A percentile compares a stretch with the other conserved stretches of the same genome.
These are phyloP conservation scores for Triticum turgidum DNA, from an alignment of 176 grass and related monocot genomes.

Conservation along the genomic window DNA sequence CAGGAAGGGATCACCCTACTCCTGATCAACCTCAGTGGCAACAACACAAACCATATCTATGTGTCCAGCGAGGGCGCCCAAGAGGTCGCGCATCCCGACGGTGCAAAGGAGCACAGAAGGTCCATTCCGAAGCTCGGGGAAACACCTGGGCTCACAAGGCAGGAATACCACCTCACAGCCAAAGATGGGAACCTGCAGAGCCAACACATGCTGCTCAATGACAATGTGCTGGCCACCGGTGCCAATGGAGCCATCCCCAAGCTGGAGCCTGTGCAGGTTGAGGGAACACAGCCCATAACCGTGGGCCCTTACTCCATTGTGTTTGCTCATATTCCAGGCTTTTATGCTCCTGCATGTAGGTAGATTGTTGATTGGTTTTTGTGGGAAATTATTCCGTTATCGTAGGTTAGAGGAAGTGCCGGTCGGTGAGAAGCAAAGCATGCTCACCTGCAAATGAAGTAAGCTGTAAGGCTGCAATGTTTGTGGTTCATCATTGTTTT, in stretches of 20 bases:
- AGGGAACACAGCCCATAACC: slow-evolving; percentile 58
- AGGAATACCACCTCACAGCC: slow-evolving; percentile 91
- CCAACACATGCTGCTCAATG: slow-evolving; percentile 85
- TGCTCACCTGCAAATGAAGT: slow-evolving; percentile 53
- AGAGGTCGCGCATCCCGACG: not conserved
- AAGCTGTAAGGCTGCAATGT: slow-evolving; percentile 56
- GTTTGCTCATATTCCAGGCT: slow-evolving; percentile 75
- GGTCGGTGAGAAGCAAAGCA: slow-evolving; percentile 61
- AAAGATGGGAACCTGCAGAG: slow-evolving; percentile 77
- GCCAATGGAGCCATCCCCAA: slow-evolving; percentile 63
- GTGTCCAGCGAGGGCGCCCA: slow-evolving; percentile 19
- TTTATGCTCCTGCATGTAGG: slow-evolving; percentile 70
- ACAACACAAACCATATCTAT: slow-evolving; percentile 37
- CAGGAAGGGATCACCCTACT: slow-evolving; percentile 72
- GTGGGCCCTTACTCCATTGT: slow-evolving; percentile 81
- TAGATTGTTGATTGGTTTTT: slow-evolving; percentile 32
- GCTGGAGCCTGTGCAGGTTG: slow-evolving; percentile 53
- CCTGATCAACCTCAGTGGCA: slow-evolving; percentile 76
- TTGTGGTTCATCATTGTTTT: slow-evolving; percentile 45
- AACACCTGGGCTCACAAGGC: slow-evolving; percentile 43
- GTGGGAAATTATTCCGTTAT: slow-evolving; percentile 11
- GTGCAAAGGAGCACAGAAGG: slow-evolving; percentile 29
- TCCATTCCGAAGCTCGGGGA: slow-evolving; percentile 30
- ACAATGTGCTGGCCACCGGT: slow-evolving; percentile 53
- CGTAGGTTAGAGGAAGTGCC: slow-evolving; percentile 30